These are phyloP conservation scores for Cadophora malorum DNA, from an alignment of 2,329 filamentous ascomycete species.

Conservation along the genomic window DNA sequence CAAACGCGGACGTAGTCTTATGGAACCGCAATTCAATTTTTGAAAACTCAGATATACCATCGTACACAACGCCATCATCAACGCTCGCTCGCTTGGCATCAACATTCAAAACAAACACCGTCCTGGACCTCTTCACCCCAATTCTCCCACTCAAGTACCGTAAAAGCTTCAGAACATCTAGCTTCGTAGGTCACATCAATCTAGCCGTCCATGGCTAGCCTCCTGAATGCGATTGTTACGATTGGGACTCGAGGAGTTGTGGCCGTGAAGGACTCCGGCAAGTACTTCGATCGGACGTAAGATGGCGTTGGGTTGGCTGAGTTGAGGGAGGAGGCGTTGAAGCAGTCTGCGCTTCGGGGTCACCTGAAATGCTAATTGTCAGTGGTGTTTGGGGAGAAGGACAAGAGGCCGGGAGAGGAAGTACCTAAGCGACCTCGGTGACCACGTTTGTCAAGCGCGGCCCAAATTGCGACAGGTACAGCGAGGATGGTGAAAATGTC, in stretches of 20 bases:
- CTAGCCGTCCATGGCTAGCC: not conserved
- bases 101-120: too few species aligned
- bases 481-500: conserved; percentile 10
- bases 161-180: not conserved
- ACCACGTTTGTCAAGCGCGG: not conserved
- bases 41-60: too few species aligned
- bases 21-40: too few species aligned
- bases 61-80: too few species aligned
- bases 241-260: not conserved
- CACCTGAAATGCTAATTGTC: too few species aligned
- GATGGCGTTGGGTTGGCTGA: not conserved
- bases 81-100: too few species aligned
- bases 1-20: too few species aligned
- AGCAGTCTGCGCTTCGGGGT: too few species aligned
- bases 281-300: not conserved
- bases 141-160: too few species aligned
- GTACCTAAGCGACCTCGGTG: too few species aligned
- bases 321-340: not conserved
- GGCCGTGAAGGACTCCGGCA: not conserved
- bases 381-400: not conserved
- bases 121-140: not conserved
- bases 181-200: not conserved
- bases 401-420: not conserved
- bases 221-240: not conserved
- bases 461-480: conserved; percentile 1